Percentiles rank a stretch among this genome's conserved stretches.
Evolutionary conservation across 164 flowering plant genomes (phyloP).

Genomic region (Magnolia officinalis): DNA sequence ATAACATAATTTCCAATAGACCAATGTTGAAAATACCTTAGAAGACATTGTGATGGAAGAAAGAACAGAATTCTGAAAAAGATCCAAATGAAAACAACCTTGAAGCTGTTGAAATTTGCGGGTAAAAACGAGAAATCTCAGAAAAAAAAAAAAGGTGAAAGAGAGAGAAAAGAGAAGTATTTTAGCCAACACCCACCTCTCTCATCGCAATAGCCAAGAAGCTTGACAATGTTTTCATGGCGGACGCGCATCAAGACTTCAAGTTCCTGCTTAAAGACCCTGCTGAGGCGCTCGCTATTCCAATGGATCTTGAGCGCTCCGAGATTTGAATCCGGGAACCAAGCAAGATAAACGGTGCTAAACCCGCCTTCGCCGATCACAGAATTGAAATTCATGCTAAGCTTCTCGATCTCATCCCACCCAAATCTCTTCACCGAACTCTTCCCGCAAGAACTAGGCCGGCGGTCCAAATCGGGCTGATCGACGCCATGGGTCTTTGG

Average conservation of each 20-base stretch:
- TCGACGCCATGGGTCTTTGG: conserved; percentile 7
- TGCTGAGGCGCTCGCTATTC: conserved; percentile 49
- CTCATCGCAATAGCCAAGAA: conserved; percentile 63
- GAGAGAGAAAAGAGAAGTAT: not conserved
- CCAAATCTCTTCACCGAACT: conserved; percentile 30
- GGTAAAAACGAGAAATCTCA: too few species aligned
- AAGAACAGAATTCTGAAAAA: too few species aligned
- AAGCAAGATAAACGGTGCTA: conserved; percentile 63
- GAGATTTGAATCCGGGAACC: conserved; percentile 24
- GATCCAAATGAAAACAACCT: too few species aligned
- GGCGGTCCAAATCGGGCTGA: not conserved
- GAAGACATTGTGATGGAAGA: too few species aligned
- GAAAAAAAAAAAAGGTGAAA: too few species aligned
- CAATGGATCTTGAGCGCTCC: conserved; percentile 58
- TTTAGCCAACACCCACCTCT: conserved; percentile 26
- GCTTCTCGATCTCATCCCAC: conserved; percentile 50
- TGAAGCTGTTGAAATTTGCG: too few species aligned
- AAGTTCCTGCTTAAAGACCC: conserved; percentile 59
- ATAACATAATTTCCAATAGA: too few species aligned
- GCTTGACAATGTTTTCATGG: conserved; percentile 59
- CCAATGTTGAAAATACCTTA: too few species aligned
- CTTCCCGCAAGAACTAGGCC: not conserved
- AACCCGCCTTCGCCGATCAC: conserved; percentile 73
- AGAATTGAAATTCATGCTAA: conserved; percentile 37
- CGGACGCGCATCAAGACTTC: conserved; percentile 41